Base-by-base conservation (phyloP, 2,329 filamentous ascomycete species). In the Fusarium albidum region DNA sequence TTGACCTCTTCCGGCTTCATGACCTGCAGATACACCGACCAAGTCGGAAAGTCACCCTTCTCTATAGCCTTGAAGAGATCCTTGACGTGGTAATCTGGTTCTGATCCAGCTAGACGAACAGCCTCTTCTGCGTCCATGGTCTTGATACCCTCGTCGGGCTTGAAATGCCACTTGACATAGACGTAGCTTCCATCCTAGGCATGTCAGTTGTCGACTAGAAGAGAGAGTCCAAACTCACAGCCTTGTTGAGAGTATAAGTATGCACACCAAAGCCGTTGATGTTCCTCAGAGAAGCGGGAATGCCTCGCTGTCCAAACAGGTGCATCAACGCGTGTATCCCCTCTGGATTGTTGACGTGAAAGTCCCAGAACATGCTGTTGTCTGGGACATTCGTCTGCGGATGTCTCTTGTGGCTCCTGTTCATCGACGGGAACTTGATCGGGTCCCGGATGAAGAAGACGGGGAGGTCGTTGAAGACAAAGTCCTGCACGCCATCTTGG, bases 1-100 rank as follows among this genome's bases (percentile, higher is more conserved):
- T 87, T 80, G 3, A 85, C 85, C 61, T 88, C 78, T 55, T 84
- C 81, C 1, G 85, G 85, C 14, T 79, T 82, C 55, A 89, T 78
- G 6, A 83, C 78, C 70, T 90, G 88, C 3, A 88, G 78, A 57
- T 84, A 87, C 56, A 83, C 79, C 14, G 79, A 85, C 86, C 86
- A 90, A 15, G 77, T 81, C 5, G 86, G 85, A 60, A 79, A 77
- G 10, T 90, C 81, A 29, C 85, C 84, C 26, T 76, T 77, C 51
- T 83, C 70, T 40, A 90, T 89, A 8, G 85, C 75, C 1, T 65
- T 55, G 31, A 66, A 72, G 0, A 72, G 56, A 8, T 72, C 70
- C 6, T 69, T 64, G 9, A 62, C 59, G 48, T 81, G 77, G 57
- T 74, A 77, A 56, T 86, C 83, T 0, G 84, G 83, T 32, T 85